A percentile compares a stretch with the other conserved stretches of the same genome.
Conservation (phyloP, 2,329 filamentous ascomycete species). For the Clonostachys solani region DNA sequence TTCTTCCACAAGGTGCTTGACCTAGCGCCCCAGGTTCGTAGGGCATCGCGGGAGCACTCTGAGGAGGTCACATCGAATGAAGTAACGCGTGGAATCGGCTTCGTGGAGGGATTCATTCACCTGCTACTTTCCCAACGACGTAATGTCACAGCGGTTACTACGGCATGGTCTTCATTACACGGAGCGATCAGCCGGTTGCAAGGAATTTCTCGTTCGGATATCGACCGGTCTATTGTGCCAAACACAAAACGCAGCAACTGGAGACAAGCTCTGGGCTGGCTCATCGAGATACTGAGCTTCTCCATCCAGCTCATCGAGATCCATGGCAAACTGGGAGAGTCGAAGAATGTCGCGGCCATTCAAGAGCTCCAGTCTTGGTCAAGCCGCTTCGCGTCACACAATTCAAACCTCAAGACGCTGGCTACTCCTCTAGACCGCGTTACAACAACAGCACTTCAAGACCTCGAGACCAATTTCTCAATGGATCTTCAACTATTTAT, state of each 20-base stretch:
- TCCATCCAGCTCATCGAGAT: constrained; percentile 58
- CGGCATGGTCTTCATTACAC: constrained; percentile 31
- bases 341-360: constrained; percentile 39
- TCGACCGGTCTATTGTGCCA: not conserved
- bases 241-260: constrained; percentile 11
- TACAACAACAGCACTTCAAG: constrained; percentile 26
- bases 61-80: constrained; percentile 82
- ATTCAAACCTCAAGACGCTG: constrained; percentile 34
- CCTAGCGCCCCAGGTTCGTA: constrained; percentile 63
- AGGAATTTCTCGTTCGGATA: not conserved
- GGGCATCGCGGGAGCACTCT: constrained; percentile 68
- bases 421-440: constrained; percentile 47
- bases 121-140: constrained; percentile 57
- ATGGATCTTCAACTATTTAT: constrained; percentile 29
- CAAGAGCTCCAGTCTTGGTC: constrained; percentile 45
- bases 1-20: constrained; percentile 79
- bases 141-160: constrained; percentile 34
- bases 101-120: constrained; percentile 80
- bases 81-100: constrained; percentile 72
- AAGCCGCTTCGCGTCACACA: constrained; percentile 38
- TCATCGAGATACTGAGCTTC: constrained; percentile 64
- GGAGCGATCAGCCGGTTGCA: constrained; percentile 26
- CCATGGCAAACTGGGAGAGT: constrained; percentile 60
- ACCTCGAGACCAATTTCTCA: constrained; percentile 26
- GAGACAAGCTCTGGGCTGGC: constrained; percentile 44